Evolutionary conservation across 345 rosid genomes (phyloP).

Genomic region (Garcia nutans): DNA sequence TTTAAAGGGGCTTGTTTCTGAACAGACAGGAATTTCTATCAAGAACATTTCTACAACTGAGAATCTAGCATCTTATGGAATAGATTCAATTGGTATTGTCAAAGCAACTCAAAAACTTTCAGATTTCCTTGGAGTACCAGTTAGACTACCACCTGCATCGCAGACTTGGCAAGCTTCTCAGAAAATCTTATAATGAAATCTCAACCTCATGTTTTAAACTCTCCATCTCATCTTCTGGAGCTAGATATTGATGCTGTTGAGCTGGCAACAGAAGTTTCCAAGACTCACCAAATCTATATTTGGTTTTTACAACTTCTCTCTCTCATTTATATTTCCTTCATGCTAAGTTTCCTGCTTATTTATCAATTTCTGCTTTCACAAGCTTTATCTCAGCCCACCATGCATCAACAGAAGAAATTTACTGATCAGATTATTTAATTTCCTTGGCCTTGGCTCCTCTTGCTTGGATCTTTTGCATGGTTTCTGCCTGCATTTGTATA

Average conservation of each 20-base stretch:
- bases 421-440: slow-evolving; percentile 30
- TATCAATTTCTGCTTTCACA: slow-evolving; percentile 46
- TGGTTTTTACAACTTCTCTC: slow-evolving; percentile 51
- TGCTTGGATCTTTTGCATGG: slow-evolving; percentile 63
- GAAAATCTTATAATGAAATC: slow-evolving; percentile 49
- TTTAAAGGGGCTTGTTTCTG: slow-evolving; percentile 45
- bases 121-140: slow-evolving; percentile 57
- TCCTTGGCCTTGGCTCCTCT: slow-evolving; percentile 51
- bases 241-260: slow-evolving; percentile 34
- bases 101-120: slow-evolving; percentile 73
- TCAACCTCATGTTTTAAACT: slow-evolving; percentile 35
- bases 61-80: slow-evolving; percentile 58
- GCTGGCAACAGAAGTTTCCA: slow-evolving; percentile 36
- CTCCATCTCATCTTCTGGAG: slow-evolving; percentile 31
- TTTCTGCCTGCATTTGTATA: slow-evolving; percentile 39
- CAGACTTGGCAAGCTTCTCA: slow-evolving; percentile 60
- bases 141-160: slow-evolving; percentile 63
- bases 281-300: slow-evolving; percentile 33
- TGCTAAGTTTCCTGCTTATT: slow-evolving; percentile 52
- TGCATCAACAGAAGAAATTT: slow-evolving; percentile 12
- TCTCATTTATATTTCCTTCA: slow-evolving; percentile 37
- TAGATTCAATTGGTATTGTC: slow-evolving; percentile 69
- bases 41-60: slow-evolving; percentile 44
- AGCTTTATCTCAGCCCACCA: slow-evolving; percentile 29
- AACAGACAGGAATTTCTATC: slow-evolving; percentile 47